phyloP scores from a whole-genome alignment of 2,329 filamentous ascomycete genomes.

The Cordyceps fumosorosea region DNA sequence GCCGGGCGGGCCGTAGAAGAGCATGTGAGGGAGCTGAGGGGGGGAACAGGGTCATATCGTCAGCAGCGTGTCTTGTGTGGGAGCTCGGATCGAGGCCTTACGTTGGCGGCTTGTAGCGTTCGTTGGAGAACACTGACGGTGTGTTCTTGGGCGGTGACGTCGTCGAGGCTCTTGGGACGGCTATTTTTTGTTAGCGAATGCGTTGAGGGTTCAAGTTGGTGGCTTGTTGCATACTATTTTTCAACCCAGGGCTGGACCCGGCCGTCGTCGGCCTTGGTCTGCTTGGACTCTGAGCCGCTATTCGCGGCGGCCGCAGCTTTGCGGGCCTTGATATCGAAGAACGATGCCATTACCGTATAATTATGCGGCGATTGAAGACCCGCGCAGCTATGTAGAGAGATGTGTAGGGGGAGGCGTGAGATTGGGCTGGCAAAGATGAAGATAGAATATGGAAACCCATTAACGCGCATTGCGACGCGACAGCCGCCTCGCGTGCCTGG shows the following conservation, averaged over 20 bases:
- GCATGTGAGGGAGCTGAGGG: slow-evolving; percentile 83
- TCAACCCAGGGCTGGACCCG: slow-evolving; percentile 89
- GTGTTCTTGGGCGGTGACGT: slow-evolving; percentile 97
- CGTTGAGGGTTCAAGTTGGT: background rate
- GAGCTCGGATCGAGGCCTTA: slow-evolving; percentile 25
- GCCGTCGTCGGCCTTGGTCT: slow-evolving; percentile 53
- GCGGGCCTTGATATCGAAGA: slow-evolving; percentile 92
- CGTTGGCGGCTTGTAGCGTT: slow-evolving; percentile 90
- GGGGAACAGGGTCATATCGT: slow-evolving; percentile 13
- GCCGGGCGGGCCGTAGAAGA: slow-evolving; percentile 96
- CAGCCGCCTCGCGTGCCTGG: slow-evolving; percentile 5
- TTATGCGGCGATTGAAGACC: background rate
- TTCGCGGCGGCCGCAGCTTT: slow-evolving; percentile 68
- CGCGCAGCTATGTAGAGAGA: background rate
- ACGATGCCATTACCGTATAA: slow-evolving; percentile 62
- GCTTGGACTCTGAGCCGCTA: slow-evolving; percentile 56
- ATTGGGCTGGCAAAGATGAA: background rate
- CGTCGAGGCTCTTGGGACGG: slow-evolving; percentile 85
- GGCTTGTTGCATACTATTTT: slow-evolving; percentile 69
- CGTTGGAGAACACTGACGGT: slow-evolving; percentile 88
- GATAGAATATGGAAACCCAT: slow-evolving; percentile 1
- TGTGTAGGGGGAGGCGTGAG: background rate
- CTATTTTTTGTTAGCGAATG: slow-evolving; percentile 37
- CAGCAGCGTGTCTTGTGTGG: background rate
- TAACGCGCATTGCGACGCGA: slow-evolving; percentile 12